A percentile compares a stretch with the other conserved stretches of the same genome.
These are phyloP conservation scores for Teratosphaeria zuluensis DNA, from an alignment of 2,329 filamentous ascomycete species.

Conservation along the genomic window DNA sequence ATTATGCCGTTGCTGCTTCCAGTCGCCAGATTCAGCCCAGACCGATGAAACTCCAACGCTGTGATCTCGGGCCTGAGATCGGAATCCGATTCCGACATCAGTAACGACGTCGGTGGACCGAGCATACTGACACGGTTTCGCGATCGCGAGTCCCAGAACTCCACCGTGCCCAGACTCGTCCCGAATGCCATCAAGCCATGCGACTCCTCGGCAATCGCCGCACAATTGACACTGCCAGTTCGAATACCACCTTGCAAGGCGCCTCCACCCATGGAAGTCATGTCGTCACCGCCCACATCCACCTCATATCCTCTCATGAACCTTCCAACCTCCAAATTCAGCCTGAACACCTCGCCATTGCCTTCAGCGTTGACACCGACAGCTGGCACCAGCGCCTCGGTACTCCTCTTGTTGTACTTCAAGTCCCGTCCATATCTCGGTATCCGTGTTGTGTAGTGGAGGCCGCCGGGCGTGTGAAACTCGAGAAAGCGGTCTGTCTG, in stretches of 20 bases:
- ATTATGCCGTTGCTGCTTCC: constrained; percentile 83
- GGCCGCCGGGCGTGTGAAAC: constrained; percentile 81
- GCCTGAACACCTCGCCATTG: constrained; percentile 79
- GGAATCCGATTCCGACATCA: constrained; percentile 20
- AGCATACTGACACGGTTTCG: constrained; percentile 73
- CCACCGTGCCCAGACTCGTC: constrained; percentile 87
- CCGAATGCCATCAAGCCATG: constrained; percentile 91
- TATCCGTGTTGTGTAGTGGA: constrained; percentile 80
- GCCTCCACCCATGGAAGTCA: constrained; percentile 53
- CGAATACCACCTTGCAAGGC: constrained; percentile 79
- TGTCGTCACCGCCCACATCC: constrained; percentile 78
- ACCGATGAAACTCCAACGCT: constrained; percentile 73
- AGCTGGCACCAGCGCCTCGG: constrained; percentile 77
- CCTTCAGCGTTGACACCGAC: constrained; percentile 81
- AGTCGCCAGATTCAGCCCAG: constrained; percentile 74
- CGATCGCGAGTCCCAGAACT: constrained; percentile 89
- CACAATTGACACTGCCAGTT: constrained; percentile 78
- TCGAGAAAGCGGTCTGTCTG: constrained; percentile 87
- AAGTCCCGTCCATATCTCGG: constrained; percentile 88
- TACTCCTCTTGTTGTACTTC: constrained; percentile 68
- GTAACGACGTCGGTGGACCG: constrained; percentile 37
- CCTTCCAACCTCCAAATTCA: constrained; percentile 83
- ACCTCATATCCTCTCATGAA: constrained; percentile 94
- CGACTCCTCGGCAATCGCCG: constrained; percentile 74
- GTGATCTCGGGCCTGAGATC: constrained; percentile 57